Evolutionary conservation across 2,329 filamentous ascomycete genomes (phyloP), one percentile per base, ranked within the genome.

Genomic region (Macrophomina pseudophaseolina): DNA sequence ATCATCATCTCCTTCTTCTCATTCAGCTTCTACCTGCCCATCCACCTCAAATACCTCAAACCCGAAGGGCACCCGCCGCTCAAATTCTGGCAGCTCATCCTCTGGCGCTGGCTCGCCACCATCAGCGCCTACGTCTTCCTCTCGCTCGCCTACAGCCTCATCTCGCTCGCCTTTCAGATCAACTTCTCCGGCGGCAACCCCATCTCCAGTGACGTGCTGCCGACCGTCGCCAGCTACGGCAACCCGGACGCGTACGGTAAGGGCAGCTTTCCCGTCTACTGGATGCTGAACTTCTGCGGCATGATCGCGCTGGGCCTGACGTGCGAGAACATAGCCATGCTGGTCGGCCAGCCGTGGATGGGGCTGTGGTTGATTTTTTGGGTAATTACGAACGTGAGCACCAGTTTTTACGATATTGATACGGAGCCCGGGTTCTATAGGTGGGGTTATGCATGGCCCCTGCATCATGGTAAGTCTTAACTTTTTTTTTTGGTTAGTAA

Each of bases 1-100:
- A 90, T 90, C 71, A 90, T 90, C 71, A 81, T 90, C 48, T 86
- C 87, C 0, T 90, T 90, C 78, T 90, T 90, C 79, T 87, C 83
- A 33, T 90, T 88, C 74, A 81, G 84, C 0, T 90, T 90, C 77
- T 87, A 90, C 71, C 79, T 90, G 52, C 88, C 88, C 0, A 85
- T 89, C 14, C 87, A 90, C 73, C 83, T 82, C 70, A 83, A 85
- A 72, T 88, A 88, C 72, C 79, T 88, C 67, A 28, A 54, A 30
- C 82, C 84, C 0, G 80, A 84, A 56, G 81, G 81, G 11, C 87
- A 88, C 67, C 86, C 85, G 1, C 85, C 86, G 0, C 80, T 90
- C 0, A 84, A 86, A 54, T 85, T 86, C 71, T 80, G 78, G 69
- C 85, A 90, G 66, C 81, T 88, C 52, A 80, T 90, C 35, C 66